Conservation (phyloP, 2,329 filamentous ascomycete species). For the Epichloe bromicola region DNA sequence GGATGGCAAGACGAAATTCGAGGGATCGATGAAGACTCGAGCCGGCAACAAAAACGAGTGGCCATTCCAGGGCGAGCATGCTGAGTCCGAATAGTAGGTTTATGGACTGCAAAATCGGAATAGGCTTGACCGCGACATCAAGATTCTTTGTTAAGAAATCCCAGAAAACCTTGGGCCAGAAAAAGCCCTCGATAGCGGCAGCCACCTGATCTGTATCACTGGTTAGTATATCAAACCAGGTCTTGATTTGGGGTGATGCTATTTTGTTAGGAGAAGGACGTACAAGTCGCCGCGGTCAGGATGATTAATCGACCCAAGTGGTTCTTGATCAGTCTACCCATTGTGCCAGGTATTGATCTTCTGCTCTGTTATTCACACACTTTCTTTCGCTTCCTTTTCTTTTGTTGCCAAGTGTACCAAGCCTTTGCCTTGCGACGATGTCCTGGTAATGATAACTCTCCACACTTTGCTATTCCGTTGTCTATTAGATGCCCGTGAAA, state of each 20-base stretch:
- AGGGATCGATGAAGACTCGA: slow-evolving; percentile 73
- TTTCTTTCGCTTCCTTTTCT: slow-evolving; percentile 5
- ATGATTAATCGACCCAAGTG: slow-evolving; percentile 95
- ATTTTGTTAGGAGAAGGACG: slow-evolving; percentile 14
- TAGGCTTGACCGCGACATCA: slow-evolving; percentile 70
- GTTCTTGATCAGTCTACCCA: slow-evolving; percentile 99
- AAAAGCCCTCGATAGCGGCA: slow-evolving; percentile 74
- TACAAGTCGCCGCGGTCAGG: slow-evolving; percentile 70
- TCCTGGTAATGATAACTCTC: background rate
- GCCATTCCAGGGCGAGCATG: slow-evolving; percentile 84
- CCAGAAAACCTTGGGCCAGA: slow-evolving; percentile 99
- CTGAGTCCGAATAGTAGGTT: slow-evolving; percentile 73
- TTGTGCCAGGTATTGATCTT: slow-evolving; percentile 27
- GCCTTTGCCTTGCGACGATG: background rate
- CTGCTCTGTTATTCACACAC: background rate
- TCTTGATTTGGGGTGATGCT: background rate
- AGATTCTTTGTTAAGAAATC: slow-evolving; percentile 89
- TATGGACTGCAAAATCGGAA: slow-evolving; percentile 81
- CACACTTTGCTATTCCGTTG: background rate
- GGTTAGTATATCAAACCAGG: slow-evolving; percentile 8
- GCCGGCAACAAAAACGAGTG: slow-evolving; percentile 64
- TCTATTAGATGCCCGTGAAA: background rate
- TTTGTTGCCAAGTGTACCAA: background rate
- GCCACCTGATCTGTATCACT: slow-evolving; percentile 63
- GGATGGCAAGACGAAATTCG: slow-evolving; percentile 68